phyloP scores from a whole-genome alignment of 2,329 filamentous ascomycete species.

The Anisogramma anomala region DNA sequence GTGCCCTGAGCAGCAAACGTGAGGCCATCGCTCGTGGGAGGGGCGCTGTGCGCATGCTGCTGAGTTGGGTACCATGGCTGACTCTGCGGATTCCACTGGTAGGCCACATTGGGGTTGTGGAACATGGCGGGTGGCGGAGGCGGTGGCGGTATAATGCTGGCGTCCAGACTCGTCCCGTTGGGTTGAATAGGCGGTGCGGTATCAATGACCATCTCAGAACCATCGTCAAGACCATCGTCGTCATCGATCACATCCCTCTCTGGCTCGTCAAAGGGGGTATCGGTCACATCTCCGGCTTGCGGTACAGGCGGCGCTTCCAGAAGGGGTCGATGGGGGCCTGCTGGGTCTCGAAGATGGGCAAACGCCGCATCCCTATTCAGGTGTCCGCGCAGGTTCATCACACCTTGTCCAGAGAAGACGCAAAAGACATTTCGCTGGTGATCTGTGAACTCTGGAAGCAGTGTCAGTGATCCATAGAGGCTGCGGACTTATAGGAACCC shows the following conservation, averaged over 20 bases:
- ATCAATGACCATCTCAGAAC: constrained; percentile 22
- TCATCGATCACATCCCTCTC: constrained; percentile 24
- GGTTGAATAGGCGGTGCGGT: constrained; percentile 12
- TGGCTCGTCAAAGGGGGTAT: constrained; percentile 28
- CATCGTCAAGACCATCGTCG: constrained; percentile 21
- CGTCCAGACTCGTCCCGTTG: constrained; percentile 8
- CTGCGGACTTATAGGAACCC: neutral
- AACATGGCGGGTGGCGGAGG: constrained; percentile 5
- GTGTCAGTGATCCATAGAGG: too few relatives aligned
- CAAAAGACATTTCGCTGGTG: constrained; percentile 95
- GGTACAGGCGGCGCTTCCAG: constrained; percentile 9
- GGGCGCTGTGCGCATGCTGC: constrained; percentile 2
- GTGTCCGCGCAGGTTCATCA: constrained; percentile 63
- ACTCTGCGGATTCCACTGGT: constrained; percentile 8
- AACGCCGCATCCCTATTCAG: constrained; percentile 50
- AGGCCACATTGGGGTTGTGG: neutral
- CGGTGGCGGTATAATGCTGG: constrained; percentile 12
- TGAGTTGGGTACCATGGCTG: constrained; percentile 7
- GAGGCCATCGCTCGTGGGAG: neutral
- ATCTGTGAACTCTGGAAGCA: constrained; percentile 73
- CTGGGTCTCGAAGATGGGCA: constrained; percentile 29
- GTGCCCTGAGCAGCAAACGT: neutral
- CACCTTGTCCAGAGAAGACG: constrained; percentile 85
- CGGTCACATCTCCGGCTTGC: constrained; percentile 15
- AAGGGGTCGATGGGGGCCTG: constrained; percentile 10